phyloP scores from a whole-genome alignment of 352 stramenopile species.

The Plasmopara viticola region DNA sequence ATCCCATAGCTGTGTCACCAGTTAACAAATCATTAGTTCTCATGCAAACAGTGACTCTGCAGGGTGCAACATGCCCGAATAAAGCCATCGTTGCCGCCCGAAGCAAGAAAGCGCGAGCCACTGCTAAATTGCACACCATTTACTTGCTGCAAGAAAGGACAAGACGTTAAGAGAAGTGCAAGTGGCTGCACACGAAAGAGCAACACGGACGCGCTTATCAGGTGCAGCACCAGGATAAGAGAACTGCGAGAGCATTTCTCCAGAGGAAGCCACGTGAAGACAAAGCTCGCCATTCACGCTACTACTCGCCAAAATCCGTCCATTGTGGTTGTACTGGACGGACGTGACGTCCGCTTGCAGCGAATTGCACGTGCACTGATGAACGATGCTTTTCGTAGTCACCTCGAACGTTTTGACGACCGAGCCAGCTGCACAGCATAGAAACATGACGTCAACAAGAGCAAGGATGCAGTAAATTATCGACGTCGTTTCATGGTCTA shows the following conservation, averaged over 20 bases:
- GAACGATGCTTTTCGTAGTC: slow-evolving; percentile 38
- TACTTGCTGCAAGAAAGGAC: slow-evolving; percentile 30
- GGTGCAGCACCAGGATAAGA: slow-evolving; percentile 43
- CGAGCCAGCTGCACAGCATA: slow-evolving; percentile 50
- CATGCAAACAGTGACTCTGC: neutral
- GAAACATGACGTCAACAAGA: slow-evolving; percentile 27
- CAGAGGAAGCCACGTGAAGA: slow-evolving; percentile 44
- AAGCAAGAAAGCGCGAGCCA: slow-evolving; percentile 61
- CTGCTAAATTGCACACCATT: slow-evolving; percentile 67
- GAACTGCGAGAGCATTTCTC: slow-evolving; percentile 57
- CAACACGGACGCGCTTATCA: slow-evolving; percentile 28
- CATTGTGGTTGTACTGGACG: slow-evolving; percentile 64
- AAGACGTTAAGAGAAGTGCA: neutral
- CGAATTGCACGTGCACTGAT: slow-evolving; percentile 37
- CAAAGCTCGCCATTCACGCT: slow-evolving; percentile 56
- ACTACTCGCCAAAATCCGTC: slow-evolving; percentile 59
- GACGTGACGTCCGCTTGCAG: slow-evolving; percentile 54
- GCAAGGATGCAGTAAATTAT: neutral
- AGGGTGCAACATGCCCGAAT: slow-evolving; percentile 27
- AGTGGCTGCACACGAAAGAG: neutral
- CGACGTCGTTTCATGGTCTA: slow-evolving; percentile 25
- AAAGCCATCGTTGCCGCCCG: slow-evolving; percentile 46
- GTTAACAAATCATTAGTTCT: neutral
- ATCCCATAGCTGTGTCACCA: slow-evolving; percentile 44
- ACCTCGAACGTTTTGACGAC: slow-evolving; percentile 59